phyloP scores from a whole-genome alignment of 139 green algal genomes.

The Tetradesmus lagerheimii region DNA sequence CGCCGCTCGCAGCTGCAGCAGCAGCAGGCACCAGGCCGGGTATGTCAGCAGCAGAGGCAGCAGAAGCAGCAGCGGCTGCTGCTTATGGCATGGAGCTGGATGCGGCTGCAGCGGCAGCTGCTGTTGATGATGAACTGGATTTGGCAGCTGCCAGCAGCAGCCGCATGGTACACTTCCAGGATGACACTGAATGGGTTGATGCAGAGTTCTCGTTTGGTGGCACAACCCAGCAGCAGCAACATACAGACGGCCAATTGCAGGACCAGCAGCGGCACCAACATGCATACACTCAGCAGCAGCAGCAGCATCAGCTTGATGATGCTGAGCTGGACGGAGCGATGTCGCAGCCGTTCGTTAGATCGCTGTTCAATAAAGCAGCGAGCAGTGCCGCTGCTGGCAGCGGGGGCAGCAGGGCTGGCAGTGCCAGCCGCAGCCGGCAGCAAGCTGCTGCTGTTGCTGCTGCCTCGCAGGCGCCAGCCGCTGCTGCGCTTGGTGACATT shows the following conservation, averaged over 20 bases:
- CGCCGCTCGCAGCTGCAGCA: not conserved
- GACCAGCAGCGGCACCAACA: slow-evolving; percentile 27
- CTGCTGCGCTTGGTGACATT: not conserved
- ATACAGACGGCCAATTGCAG: slow-evolving; percentile 12
- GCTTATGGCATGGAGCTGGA: not conserved
- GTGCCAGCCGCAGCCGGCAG: too few relatives aligned
- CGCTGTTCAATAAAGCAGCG: slow-evolving; percentile 51
- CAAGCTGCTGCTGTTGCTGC: not conserved
- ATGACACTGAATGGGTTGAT: slow-evolving; percentile 47
- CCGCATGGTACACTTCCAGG: not conserved
- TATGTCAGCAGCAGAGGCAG: not conserved
- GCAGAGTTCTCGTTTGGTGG: slow-evolving; percentile 43
- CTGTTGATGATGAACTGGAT: not conserved
- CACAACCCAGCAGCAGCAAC: not conserved
- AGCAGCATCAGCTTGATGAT: not conserved
- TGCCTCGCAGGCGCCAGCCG: not conserved
- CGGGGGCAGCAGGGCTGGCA: not conserved
- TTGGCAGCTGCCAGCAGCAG: not conserved
- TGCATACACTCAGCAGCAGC: not conserved
- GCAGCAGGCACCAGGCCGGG: not conserved
- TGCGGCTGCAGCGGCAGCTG: not conserved
- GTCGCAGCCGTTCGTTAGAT: slow-evolving; percentile 58
- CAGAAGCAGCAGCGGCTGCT: not conserved
- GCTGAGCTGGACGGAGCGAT: not conserved
- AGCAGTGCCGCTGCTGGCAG: not conserved